Percentiles rank a stretch among this genome's conserved stretches.
These are phyloP conservation scores for Serendipita sp. DNA, from an alignment of 768 basidiomycete species.

Conservation along the genomic window DNA sequence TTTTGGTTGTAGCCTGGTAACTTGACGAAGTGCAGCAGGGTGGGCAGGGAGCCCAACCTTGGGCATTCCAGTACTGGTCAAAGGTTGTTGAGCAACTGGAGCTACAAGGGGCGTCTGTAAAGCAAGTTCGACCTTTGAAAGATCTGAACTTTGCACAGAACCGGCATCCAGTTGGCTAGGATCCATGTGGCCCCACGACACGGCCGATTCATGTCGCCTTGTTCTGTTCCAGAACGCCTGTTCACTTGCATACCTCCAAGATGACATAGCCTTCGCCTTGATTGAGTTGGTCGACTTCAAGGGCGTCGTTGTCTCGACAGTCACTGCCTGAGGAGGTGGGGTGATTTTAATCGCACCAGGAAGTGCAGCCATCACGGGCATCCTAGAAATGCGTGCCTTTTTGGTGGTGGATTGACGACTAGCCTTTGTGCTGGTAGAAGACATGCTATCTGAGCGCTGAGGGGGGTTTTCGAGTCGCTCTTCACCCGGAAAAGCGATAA, in stretches of 20 bases:
- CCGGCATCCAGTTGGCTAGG: not conserved
- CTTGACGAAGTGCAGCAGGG: not conserved
- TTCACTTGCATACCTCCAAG: not conserved
- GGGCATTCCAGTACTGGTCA: not conserved
- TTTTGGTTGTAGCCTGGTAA: not conserved
- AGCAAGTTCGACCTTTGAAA: not conserved
- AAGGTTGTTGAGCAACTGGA: not conserved
- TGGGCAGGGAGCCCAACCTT: not conserved
- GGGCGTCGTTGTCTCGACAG: not conserved
- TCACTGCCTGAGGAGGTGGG: not conserved
- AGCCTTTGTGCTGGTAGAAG: not conserved
- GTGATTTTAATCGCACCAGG: slow-evolving; percentile 2
- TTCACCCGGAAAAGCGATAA: not conserved
- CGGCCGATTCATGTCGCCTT: not conserved
- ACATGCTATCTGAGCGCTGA: not conserved
- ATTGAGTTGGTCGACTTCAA: not conserved
- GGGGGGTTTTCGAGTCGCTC: not conserved
- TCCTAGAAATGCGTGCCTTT: not conserved
- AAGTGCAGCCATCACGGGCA: not conserved
- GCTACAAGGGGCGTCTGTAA: too few species aligned
- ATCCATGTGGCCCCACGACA: not conserved
- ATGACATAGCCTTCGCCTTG: not conserved
- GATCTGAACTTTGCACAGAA: not conserved
- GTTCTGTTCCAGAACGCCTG: not conserved
- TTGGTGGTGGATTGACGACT: not conserved